Evolutionary conservation across 371 early-diverging fungal species (phyloP).

Genomic region (Mortierella sp.): DNA sequence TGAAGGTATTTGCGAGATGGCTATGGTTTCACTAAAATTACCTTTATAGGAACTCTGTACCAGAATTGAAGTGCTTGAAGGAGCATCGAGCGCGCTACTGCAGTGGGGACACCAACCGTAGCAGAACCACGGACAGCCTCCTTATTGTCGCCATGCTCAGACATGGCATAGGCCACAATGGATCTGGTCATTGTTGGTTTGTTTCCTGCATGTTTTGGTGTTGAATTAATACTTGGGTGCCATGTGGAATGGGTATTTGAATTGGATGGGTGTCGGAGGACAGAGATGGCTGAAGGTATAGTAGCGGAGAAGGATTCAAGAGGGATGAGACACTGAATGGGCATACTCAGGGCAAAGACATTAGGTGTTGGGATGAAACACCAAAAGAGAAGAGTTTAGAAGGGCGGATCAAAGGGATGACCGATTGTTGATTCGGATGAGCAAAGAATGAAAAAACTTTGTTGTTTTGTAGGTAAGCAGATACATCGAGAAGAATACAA

Average conservation of each 20-base stretch:
- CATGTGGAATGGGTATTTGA: neutral
- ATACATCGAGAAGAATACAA: too few species aligned
- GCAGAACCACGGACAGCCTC: conserved; percentile 55
- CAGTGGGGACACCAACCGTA: conserved; percentile 70
- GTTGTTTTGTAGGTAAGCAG: neutral
- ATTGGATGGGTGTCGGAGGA: neutral
- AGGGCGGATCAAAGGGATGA: neutral
- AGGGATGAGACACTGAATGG: neutral
- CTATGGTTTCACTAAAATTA: conserved; percentile 30
- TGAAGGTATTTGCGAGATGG: neutral
- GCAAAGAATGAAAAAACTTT: neutral
- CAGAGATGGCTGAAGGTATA: conserved; percentile 30
- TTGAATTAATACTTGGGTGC: neutral
- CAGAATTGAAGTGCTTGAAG: conserved; percentile 79
- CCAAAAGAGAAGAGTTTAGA: neutral
- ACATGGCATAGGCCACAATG: conserved; percentile 25
- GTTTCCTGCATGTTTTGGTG: neutral
- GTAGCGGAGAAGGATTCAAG: conserved; percentile 16
- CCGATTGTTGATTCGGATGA: neutral
- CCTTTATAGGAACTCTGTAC: conserved; percentile 84
- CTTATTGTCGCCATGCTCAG: conserved; percentile 43
- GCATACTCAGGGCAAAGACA: conserved; percentile 22
- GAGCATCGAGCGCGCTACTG: conserved; percentile 70
- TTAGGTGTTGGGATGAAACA: neutral
- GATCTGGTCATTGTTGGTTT: neutral